phyloP scores from a whole-genome alignment of 441 rosid species.

The Eruca vesicaria region DNA sequence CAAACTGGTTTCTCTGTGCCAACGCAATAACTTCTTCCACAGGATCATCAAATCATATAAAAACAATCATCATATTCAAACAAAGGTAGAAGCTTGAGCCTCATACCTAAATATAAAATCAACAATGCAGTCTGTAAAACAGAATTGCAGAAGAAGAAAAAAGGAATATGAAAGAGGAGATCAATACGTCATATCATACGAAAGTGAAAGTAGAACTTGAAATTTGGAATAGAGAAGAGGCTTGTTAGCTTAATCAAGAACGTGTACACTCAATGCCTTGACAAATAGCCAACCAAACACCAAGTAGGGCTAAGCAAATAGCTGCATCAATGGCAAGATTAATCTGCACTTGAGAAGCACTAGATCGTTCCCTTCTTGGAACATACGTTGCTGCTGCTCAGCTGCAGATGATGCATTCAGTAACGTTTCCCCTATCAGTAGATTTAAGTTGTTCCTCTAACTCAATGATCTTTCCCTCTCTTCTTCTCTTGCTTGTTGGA shows the following conservation, averaged over 20 bases:
- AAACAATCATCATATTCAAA: not conserved
- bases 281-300: slow-evolving; percentile 69
- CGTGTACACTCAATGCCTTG: too few species aligned
- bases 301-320: slow-evolving; percentile 59
- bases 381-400: slow-evolving; percentile 55
- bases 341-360: slow-evolving; percentile 55
- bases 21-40: too few species aligned
- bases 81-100: not conserved
- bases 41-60: too few species aligned
- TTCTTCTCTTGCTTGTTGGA: slow-evolving; percentile 65
- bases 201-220: not conserved
- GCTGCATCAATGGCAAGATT: slow-evolving; percentile 76
- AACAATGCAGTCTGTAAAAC: slow-evolving; percentile 8
- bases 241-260: too few species aligned
- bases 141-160: slow-evolving; percentile 5
- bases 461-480: slow-evolving; percentile 72
- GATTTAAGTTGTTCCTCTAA: slow-evolving; percentile 60
- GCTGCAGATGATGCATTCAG: slow-evolving; percentile 49
- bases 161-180: not conserved
- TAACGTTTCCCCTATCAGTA: slow-evolving; percentile 51
- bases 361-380: slow-evolving; percentile 61
- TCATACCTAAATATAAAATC: slow-evolving; percentile 9
- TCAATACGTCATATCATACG: not conserved
- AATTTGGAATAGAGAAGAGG: slow-evolving; percentile 30
- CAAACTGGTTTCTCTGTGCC: too few species aligned